Percentiles rank a stretch among this genome's conserved stretches.
These are phyloP conservation scores for Aureobasidium pullulans DNA, from an alignment of 2,329 filamentous ascomycete species.

Conservation along the genomic window DNA sequence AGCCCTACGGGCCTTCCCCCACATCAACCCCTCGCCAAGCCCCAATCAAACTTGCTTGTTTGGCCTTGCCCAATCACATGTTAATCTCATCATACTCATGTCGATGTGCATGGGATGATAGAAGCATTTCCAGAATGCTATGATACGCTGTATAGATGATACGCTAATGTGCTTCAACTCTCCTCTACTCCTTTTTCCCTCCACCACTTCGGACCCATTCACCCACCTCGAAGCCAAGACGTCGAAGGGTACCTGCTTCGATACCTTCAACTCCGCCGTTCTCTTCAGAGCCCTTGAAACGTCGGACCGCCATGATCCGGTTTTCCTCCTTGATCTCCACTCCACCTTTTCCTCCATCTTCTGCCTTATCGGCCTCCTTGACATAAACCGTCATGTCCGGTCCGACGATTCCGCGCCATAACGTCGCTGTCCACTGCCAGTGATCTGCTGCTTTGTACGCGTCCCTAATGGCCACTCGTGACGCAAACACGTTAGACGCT, in stretches of 20 bases:
- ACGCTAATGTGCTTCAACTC: background rate
- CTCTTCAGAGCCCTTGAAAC: slow-evolving; percentile 25
- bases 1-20: background rate
- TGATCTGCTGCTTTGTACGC: slow-evolving; percentile 77
- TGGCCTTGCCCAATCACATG: background rate
- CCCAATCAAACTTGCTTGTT: background rate
- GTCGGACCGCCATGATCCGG: slow-evolving; percentile 28
- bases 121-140: slow-evolving; percentile 5
- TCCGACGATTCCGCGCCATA: slow-evolving; percentile 81
- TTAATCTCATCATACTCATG: background rate
- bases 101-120: background rate
- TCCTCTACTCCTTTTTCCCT: background rate
- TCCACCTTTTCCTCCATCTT: slow-evolving; percentile 22
- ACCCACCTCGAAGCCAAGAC: slow-evolving; percentile 78
- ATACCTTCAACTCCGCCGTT: slow-evolving; percentile 22
- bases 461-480: slow-evolving; percentile 65
- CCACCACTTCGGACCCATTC: slow-evolving; percentile 57
- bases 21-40: background rate
- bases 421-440: slow-evolving; percentile 94
- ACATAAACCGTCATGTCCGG: slow-evolving; percentile 73
- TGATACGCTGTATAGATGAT: background rate
- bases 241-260: slow-evolving; percentile 51
- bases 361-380: slow-evolving; percentile 18
- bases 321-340: slow-evolving; percentile 34
- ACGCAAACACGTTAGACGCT: slow-evolving; percentile 67